Conservation (phyloP, 2,329 filamentous ascomycete genomes). For the Beauveria asiatica region DNA sequence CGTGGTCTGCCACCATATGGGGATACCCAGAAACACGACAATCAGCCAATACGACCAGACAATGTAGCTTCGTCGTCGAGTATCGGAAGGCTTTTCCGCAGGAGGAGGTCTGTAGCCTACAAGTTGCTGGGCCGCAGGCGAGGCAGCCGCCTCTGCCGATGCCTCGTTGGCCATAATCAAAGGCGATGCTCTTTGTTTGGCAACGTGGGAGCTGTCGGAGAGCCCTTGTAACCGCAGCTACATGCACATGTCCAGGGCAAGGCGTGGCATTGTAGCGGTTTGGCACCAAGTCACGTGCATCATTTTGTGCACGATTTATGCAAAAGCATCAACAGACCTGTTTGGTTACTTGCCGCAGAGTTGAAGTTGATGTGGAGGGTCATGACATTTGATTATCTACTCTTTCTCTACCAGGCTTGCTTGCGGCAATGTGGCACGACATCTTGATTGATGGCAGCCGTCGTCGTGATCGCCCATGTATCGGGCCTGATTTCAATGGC, state of each 20-base stretch:
- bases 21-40: conserved; percentile 73
- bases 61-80: conserved; percentile 62
- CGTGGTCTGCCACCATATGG: conserved; percentile 94
- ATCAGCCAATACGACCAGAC: conserved; percentile 88
- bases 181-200: neutral
- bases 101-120: conserved; percentile 44
- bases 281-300: conserved; percentile 4
- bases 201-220: neutral
- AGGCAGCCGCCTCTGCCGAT: neutral
- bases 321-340: neutral
- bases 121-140: neutral
- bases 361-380: neutral
- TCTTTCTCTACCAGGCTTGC: neutral
- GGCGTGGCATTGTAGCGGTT: neutral
- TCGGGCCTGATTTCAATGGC: neutral
- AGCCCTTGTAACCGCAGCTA: neutral
- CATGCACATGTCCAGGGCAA: neutral
- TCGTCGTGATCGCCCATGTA: neutral
- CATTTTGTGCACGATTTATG: neutral
- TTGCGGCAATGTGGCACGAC: neutral
- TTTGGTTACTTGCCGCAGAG: neutral
- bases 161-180: neutral
- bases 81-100: conserved; percentile 63
- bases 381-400: no score
- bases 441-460: neutral